Percentiles rank a stretch among this genome's conserved stretches.
These are phyloP conservation scores for Leptographium procerum DNA, from an alignment of 2,329 filamentous ascomycete genomes.

Conservation along the genomic window DNA sequence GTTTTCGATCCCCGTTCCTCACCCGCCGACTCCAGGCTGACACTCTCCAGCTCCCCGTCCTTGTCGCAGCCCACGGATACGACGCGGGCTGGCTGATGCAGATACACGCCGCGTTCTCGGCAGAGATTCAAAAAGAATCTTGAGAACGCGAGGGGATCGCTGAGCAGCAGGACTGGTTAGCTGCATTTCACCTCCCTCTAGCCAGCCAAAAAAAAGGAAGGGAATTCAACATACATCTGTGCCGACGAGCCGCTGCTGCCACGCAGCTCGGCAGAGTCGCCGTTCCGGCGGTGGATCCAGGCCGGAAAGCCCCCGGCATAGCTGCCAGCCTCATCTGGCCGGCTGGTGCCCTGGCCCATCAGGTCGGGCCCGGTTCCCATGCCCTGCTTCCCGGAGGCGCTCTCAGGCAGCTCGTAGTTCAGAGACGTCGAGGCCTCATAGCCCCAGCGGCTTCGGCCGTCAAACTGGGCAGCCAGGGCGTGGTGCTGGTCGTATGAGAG, in stretches of 20 bases:
- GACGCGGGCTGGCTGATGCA: constrained; percentile 54
- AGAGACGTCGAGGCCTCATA: constrained; percentile 45
- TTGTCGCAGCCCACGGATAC: constrained; percentile 39
- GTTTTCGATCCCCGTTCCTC: constrained; percentile 14
- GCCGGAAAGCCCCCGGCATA: constrained; percentile 23
- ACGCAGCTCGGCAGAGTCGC: constrained; percentile 49
- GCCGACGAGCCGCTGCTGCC: constrained; percentile 49
- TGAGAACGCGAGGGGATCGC: constrained; percentile 54
- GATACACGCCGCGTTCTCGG: constrained; percentile 45
- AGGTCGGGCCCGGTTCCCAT: constrained; percentile 26
- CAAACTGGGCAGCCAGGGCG: constrained; percentile 46
- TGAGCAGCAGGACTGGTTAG: neutral
- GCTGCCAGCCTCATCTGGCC: constrained; percentile 16
- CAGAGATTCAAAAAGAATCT: constrained; percentile 51
- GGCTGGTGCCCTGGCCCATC: constrained; percentile 29
- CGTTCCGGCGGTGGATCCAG: constrained; percentile 47
- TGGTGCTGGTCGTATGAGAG: constrained; percentile 61
- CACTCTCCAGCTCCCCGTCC: constrained; percentile 35
- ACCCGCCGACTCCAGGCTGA: constrained; percentile 29
- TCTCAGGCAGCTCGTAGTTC: constrained; percentile 27
- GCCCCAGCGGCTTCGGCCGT: constrained; percentile 42
- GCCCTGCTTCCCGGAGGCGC: neutral
- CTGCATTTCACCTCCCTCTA: too few relatives aligned
- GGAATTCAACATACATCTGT: constrained; percentile 43
- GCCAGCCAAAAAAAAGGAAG: neutral